A percentile compares a stretch with the other conserved stretches of the same genome.
Evolutionary conservation across 78 protist species (phyloP).

Genomic region (Dictyostelium purpureum): DNA sequence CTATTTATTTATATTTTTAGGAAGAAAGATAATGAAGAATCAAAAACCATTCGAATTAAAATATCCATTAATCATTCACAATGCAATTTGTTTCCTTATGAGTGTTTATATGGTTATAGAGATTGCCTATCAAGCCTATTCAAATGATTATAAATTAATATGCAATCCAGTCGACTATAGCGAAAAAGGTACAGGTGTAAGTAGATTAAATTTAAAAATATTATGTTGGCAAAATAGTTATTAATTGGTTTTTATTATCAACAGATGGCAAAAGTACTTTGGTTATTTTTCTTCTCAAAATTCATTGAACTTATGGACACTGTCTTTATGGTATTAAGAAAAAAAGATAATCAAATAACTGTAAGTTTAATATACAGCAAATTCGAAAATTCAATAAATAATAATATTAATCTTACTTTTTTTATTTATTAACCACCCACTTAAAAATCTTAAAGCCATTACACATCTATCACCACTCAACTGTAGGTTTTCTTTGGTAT

Average conservation of each 20-base stretch:
- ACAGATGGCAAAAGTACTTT: conserved; percentile 77
- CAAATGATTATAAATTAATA: conserved; percentile 27
- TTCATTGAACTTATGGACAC: conserved; percentile 74
- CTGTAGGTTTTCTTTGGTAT: conserved; percentile 67
- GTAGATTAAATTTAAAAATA: neutral
- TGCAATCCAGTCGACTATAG: conserved; percentile 67
- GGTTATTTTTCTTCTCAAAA: conserved; percentile 74
- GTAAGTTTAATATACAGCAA: neutral
- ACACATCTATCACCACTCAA: conserved; percentile 82
- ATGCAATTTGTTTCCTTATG: conserved; percentile 4
- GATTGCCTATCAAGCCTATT: conserved; percentile 34
- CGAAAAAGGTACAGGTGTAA: conserved; percentile 63
- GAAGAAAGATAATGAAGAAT: conserved; percentile 36
- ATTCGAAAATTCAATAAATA: too few relatives aligned
- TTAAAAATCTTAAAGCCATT: conserved; percentile 49
- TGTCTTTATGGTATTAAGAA: conserved; percentile 49
- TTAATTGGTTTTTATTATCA: neutral
- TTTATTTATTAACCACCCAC: too few relatives aligned
- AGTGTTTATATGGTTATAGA: conserved; percentile 58
- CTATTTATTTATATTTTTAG: conserved; percentile 19
- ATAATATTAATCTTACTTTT: too few relatives aligned
- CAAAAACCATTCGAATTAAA: conserved; percentile 61
- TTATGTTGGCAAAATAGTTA: neutral
- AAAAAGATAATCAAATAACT: conserved; percentile 13
- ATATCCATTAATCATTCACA: conserved; percentile 53